phyloP scores from a whole-genome alignment of 2,329 filamentous ascomycete species.

The Fusarium musae region DNA sequence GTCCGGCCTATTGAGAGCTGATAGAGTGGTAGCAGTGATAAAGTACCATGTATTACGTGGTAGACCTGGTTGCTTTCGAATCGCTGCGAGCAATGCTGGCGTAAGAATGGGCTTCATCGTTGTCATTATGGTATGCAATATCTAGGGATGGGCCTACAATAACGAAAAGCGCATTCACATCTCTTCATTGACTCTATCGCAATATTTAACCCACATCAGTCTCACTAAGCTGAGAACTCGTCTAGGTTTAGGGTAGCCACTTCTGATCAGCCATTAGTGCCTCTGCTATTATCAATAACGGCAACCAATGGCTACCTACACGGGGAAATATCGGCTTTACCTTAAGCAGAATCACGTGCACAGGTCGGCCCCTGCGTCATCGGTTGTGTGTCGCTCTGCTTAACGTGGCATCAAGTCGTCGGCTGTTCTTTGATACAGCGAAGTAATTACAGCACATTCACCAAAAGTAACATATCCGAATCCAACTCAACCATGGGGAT shows the following conservation, averaged over 20 bases:
- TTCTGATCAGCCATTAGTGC: not conserved
- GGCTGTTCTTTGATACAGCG: constrained; percentile 18
- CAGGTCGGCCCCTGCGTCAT: constrained; percentile 41
- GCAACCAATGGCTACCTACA: too few relatives aligned
- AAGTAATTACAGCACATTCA: constrained; percentile 16
- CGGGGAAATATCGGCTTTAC: constrained; percentile 31
- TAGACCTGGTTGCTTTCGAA: constrained; percentile 38
- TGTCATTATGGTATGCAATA: constrained; percentile 7
- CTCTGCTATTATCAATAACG: not conserved
- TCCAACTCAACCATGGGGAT: constrained; percentile 39
- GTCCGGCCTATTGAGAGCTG: constrained; percentile 40
- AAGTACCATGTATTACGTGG: constrained; percentile 44
- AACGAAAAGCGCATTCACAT: not conserved
- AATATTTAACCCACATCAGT: not conserved
- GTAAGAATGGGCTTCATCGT: constrained; percentile 35
- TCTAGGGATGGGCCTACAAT: not conserved
- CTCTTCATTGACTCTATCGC: not conserved
- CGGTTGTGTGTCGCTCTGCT: constrained; percentile 38
- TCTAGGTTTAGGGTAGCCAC: constrained; percentile 34
- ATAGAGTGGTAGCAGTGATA: constrained; percentile 41
- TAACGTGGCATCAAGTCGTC: constrained; percentile 47
- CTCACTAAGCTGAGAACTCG: constrained; percentile 12
- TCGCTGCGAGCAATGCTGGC: constrained; percentile 34
- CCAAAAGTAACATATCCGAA: constrained; percentile 10
- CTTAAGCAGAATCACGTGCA: constrained; percentile 40